Evolutionary conservation across 441 rosid genomes (phyloP).

Genomic region (Populus hybrid): DNA sequence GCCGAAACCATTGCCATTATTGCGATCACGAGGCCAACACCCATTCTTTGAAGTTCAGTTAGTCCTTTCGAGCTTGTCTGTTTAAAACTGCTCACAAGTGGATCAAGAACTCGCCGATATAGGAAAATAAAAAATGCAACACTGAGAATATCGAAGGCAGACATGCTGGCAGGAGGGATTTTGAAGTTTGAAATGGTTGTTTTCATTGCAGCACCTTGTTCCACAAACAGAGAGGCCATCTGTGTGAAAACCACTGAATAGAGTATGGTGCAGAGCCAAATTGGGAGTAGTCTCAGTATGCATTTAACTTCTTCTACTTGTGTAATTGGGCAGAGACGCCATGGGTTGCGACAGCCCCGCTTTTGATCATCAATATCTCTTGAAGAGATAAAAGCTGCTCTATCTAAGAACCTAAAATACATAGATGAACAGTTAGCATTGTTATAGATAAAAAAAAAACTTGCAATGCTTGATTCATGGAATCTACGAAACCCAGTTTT

Average conservation of each 20-base stretch:
- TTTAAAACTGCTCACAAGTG: constrained; percentile 47
- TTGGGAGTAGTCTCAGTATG: constrained; percentile 77
- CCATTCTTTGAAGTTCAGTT: constrained; percentile 96
- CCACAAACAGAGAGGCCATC: constrained; percentile 98
- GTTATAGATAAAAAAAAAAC: background rate
- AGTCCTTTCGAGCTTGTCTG: constrained; percentile 54
- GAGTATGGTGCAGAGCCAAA: constrained; percentile 95
- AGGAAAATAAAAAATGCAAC: constrained; percentile 79
- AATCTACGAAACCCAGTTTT: background rate
- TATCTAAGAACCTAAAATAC: constrained; percentile 76
- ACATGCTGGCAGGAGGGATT: constrained; percentile 94
- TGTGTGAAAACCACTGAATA: constrained; percentile 97
- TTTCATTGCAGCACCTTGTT: constrained; percentile 98
- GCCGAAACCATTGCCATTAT: constrained; percentile 84
- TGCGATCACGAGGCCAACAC: constrained; percentile 88
- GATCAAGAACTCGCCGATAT: constrained; percentile 79
- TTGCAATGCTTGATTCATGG: background rate
- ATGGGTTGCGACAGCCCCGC: constrained; percentile 48
- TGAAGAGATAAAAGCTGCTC: constrained; percentile 72
- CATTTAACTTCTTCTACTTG: constrained; percentile 99
- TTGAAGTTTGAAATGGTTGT: constrained; percentile 58
- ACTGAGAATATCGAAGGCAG: constrained; percentile 86
- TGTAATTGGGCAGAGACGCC: constrained; percentile 85
- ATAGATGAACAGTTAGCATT: constrained; percentile 7
- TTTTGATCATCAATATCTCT: constrained; percentile 67